These are phyloP conservation scores for Pinus tabuliformis DNA, from an alignment of 75 land plant species.

Conservation along the genomic window DNA sequence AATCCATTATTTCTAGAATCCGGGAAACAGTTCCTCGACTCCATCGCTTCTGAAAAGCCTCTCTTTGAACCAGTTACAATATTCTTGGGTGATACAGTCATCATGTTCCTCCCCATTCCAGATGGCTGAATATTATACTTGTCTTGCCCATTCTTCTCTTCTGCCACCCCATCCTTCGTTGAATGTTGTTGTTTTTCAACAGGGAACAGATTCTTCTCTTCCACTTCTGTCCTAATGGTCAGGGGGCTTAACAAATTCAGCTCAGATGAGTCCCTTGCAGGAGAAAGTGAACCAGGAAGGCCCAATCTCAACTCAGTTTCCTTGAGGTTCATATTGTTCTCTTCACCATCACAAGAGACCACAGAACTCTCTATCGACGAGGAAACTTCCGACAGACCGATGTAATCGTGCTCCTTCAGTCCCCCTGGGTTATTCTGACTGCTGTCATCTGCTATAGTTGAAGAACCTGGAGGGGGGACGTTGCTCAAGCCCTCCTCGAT, in stretches of 20 bases:
- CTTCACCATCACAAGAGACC: background rate
- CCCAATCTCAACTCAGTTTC: constrained; percentile 79
- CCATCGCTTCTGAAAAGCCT: constrained; percentile 59
- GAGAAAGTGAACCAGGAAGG: constrained; percentile 53
- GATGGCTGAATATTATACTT: constrained; percentile 1
- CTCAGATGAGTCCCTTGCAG: constrained; percentile 33
- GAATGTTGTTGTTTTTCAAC: constrained; percentile 20
- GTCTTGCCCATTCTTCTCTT: constrained; percentile 15
- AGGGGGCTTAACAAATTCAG: constrained; percentile 4
- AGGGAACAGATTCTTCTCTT: constrained; percentile 12
- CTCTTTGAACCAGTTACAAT: constrained; percentile 55
- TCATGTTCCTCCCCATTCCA: constrained; percentile 6
- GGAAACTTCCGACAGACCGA: constrained; percentile 45
- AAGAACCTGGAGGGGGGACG: constrained; percentile 16
- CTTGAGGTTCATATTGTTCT: constrained; percentile 30
- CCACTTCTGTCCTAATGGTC: constrained; percentile 6
- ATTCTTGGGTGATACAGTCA: constrained; percentile 7
- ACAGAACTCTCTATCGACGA: constrained; percentile 14
- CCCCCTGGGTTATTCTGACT: constrained; percentile 8
- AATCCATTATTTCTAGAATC: constrained; percentile 13
- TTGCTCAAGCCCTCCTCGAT: constrained; percentile 17
- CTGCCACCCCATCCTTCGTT: constrained; percentile 2
- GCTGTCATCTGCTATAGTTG: background rate
- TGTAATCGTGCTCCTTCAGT: constrained; percentile 45
- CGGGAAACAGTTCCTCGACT: constrained; percentile 8